Conservation (phyloP, 345 rosid genomes). For the Acer yangbiense region DNA sequence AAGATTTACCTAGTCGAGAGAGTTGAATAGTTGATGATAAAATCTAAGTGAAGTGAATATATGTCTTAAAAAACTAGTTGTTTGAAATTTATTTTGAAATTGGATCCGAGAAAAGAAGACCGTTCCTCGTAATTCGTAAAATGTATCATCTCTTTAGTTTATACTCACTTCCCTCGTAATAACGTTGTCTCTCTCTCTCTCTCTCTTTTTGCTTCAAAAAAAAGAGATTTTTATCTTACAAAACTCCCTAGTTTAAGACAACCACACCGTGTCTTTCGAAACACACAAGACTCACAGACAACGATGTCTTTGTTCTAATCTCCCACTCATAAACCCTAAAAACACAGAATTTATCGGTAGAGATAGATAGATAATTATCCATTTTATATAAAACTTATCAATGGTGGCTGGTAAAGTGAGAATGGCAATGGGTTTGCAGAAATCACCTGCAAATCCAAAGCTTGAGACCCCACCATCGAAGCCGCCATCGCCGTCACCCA, state of each 20-base stretch:
- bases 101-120: slow-evolving; percentile 48
- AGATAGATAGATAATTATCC: background rate
- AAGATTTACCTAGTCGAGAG: background rate
- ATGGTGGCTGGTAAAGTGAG: slow-evolving; percentile 95
- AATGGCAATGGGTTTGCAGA: slow-evolving; percentile 82
- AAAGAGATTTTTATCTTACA: background rate
- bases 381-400: slow-evolving; percentile 11
- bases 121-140: slow-evolving; percentile 53
- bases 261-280: slow-evolving; percentile 22
- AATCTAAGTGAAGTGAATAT: no score
- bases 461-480: slow-evolving; percentile 29
- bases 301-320: slow-evolving; percentile 28
- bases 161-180: slow-evolving; percentile 23
- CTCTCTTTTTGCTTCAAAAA: background rate
- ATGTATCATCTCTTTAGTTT: slow-evolving; percentile 35
- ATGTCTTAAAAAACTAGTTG: background rate
- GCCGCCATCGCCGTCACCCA: slow-evolving; percentile 48
- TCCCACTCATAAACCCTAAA: background rate
- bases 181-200: background rate
- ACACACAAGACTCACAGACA: slow-evolving; percentile 24
- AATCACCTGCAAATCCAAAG: slow-evolving; percentile 55
- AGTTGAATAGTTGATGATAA: background rate
- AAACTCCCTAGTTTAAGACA: background rate
- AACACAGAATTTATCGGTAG: background rate
- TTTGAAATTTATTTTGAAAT: slow-evolving; percentile 7